Base-by-base conservation (phyloP, 164 flowering plant genomes). In the Cinnamomum chago region DNA sequence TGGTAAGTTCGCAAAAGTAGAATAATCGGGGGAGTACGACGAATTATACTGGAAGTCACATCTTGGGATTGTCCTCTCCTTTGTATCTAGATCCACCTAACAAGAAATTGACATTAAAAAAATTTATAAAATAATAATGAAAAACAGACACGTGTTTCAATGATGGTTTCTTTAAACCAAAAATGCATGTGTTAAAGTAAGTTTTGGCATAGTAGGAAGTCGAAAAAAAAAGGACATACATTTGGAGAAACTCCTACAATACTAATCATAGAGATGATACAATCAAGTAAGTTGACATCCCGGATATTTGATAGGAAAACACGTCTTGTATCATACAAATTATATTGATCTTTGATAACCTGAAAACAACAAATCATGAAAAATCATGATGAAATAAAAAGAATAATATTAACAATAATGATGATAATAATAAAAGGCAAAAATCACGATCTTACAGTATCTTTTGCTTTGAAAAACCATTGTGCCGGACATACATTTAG, bases 201-300 rank as follows among this genome's bases (percentile, higher is more conserved):
- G 47, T 5, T 30, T 15, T 10, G 4, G 58, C 17, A 58, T n/a
- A 18, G n/a, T 35, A 33, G 51, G 14, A 68, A 30, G 1, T 0
- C 50, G 2, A 25, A 1, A 20, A 27, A 17, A 11, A 72, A 14
- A 47, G 14, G 25, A 9, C 86, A 58, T 86, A 89, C 94, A 70
- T 79, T 76, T 20, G 81, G 72, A 0, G 78, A 65, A 3, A 89
- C 76, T 47, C 70, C 71, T 0, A 68, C 82, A 74, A 90, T 88
- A 2, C 71, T 80, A 2, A 92, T 30, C 67, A 85, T 90, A 3
- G 83, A 74, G 17, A 90, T 69, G 1, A 94, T 81, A 68, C 90
- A 92, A 3, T 86, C 88, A 5, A 94, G 76, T 0, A 87, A 86
- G 75, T 94, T 94, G 20, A 78, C 91, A 79, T 94, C 88, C 50